Evolutionary conservation across 1,284 basidiomycete species (phyloP).

Genomic region (Papiliotrema terrestris): DNA sequence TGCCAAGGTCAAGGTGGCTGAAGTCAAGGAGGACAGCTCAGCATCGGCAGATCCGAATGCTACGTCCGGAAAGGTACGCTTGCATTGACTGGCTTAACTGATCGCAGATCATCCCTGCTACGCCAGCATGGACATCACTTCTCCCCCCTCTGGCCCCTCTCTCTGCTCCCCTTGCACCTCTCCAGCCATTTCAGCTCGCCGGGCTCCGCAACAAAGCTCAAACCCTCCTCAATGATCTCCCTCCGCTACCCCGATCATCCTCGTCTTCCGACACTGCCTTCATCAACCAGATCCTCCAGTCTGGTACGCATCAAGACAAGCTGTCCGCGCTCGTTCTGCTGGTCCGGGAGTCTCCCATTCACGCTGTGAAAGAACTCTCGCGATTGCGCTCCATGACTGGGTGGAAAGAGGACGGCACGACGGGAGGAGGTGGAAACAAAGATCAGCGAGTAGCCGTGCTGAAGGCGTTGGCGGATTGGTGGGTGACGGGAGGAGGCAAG

Average conservation of each 20-base stretch:
- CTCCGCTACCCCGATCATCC: conserved; percentile 32
- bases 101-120: conserved; percentile 29
- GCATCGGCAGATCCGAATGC: conserved; percentile 15
- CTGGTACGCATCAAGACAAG: conserved; percentile 88
- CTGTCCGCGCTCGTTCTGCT: conserved; percentile 89
- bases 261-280: conserved; percentile 70
- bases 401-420: conserved; percentile 57
- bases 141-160: conserved; percentile 28
- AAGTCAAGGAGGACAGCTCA: conserved; percentile 1
- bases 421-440: conserved; percentile 56
- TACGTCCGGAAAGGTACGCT: conserved; percentile 28
- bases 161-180: conserved; percentile 17
- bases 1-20: background rate
- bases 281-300: conserved; percentile 74
- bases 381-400: conserved; percentile 73
- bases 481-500: conserved; percentile 82
- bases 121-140: conserved; percentile 32
- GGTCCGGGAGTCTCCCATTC: conserved; percentile 84
- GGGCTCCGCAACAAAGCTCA: conserved; percentile 29
- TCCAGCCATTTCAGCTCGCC: conserved; percentile 24
- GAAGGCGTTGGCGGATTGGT: conserved; percentile 93
- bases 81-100: background rate
- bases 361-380: conserved; percentile 79
- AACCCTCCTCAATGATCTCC: conserved; percentile 31
- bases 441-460: conserved; percentile 89